phyloP scores from a whole-genome alignment of 106 monocot genomes.

The Acorus calamus region DNA sequence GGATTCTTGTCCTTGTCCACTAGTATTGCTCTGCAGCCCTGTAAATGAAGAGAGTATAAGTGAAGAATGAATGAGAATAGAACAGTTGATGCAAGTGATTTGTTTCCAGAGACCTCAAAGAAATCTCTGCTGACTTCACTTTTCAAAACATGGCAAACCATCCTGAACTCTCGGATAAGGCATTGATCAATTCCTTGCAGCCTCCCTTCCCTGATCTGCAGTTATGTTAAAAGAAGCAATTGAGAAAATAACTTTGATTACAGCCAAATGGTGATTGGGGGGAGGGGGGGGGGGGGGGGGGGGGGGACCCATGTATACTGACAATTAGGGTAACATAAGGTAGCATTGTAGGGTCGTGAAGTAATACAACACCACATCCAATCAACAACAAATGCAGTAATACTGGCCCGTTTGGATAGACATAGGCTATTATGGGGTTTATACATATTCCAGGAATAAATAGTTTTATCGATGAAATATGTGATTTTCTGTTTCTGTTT shows the following conservation, averaged over 20 bases:
- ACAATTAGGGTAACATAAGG: too few relatives aligned
- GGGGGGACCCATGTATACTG: too few relatives aligned
- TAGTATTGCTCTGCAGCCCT: conserved; percentile 88
- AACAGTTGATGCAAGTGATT: neutral
- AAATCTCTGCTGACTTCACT: conserved; percentile 76
- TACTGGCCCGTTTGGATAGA: too few relatives aligned
- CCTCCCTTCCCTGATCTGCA: conserved; percentile 88
- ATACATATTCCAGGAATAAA: too few relatives aligned
- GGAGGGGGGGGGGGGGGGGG: too few relatives aligned
- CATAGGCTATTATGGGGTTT: too few relatives aligned
- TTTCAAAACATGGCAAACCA: conserved; percentile 62
- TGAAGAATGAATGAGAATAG: neutral
- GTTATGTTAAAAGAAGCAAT: neutral
- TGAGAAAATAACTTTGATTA: neutral
- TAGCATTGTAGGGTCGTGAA: too few relatives aligned
- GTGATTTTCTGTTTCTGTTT: too few relatives aligned
- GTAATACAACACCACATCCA: too few relatives aligned
- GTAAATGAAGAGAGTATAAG: conserved; percentile 2
- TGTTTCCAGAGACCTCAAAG: conserved; percentile 50
- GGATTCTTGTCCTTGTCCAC: conserved; percentile 85
- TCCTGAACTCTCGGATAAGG: conserved; percentile 58
- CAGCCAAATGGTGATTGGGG: neutral
- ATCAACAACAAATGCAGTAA: too few relatives aligned
- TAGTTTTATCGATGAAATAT: too few relatives aligned
- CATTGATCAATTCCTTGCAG: conserved; percentile 50